Conservation (phyloP, 306 rosid genomes). For the barrel medic (Medicago truncatula) region MtrunA17r5.0-ANR NC_053049.1:33299501-33300000, state of each 20-base stretch:
- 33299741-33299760: constrained; percentile 67
- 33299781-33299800: constrained; percentile 56
- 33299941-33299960: too few relatives aligned
- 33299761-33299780: constrained; percentile 75
- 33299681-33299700: constrained; percentile 59
- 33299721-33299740: constrained; percentile 71
- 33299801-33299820: constrained; percentile 42
- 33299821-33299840: constrained; percentile 29
- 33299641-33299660: constrained; percentile 77
- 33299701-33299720: constrained; percentile 59
- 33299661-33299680: constrained; percentile 70
- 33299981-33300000: too few relatives aligned
- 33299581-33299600: background rate
- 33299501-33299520: too few relatives aligned
- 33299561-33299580: too few relatives aligned
- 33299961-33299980: too few relatives aligned
- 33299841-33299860: constrained; percentile 14
- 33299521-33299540: too few relatives aligned
- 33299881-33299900: too few relatives aligned
- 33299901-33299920: too few relatives aligned
- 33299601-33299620: too few relatives aligned
- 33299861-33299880: constrained; percentile 14
- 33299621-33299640: constrained; percentile 5
- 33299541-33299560: too few relatives aligned
- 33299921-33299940: too few relatives aligned